phyloP scores from a whole-genome alignment of 1,284 basidiomycete species.

The Ustilago xerochloae region DNA sequence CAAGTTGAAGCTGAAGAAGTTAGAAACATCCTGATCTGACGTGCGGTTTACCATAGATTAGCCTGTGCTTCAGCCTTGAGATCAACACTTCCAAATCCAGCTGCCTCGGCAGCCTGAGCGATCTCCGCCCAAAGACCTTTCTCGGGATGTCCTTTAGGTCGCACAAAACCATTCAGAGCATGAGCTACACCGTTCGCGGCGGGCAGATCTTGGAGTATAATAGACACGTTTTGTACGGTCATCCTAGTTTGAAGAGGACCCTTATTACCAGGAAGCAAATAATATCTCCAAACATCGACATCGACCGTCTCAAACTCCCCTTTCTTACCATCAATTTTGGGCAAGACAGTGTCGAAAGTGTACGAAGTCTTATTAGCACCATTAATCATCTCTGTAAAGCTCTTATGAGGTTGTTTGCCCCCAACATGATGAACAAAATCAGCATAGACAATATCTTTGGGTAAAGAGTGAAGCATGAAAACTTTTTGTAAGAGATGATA shows the following conservation, averaged over 20 bases:
- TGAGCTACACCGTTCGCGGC: conserved; percentile 77
- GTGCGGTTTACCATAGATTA: conserved; percentile 17
- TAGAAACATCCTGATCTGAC: neutral
- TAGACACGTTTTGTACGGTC: conserved; percentile 73
- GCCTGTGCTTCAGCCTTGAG: conserved; percentile 29
- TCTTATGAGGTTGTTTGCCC: neutral
- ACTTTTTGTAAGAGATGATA: conserved; percentile 74
- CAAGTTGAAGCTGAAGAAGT: too few species aligned
- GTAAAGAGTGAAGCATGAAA: conserved; percentile 77
- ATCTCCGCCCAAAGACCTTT: conserved; percentile 51
- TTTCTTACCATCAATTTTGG: conserved; percentile 32
- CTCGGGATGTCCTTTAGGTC: conserved; percentile 47
- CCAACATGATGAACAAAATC: conserved; percentile 71
- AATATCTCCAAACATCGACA: conserved; percentile 56
- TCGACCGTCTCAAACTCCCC: conserved; percentile 48
- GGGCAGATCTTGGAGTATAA: conserved; percentile 73
- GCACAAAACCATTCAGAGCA: conserved; percentile 70
- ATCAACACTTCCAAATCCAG: conserved; percentile 47
- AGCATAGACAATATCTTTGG: conserved; percentile 73
- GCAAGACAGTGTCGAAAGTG: conserved; percentile 51
- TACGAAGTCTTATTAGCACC: conserved; percentile 52
- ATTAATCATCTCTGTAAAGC: conserved; percentile 1
- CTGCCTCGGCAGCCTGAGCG: conserved; percentile 17
- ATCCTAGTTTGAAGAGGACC: conserved; percentile 71
- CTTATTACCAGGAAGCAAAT: conserved; percentile 51